Percentiles rank a stretch among this genome's conserved stretches.
Evolutionary conservation across 1,284 basidiomycete species (phyloP).

Genomic region (Puccinia polysora): DNA sequence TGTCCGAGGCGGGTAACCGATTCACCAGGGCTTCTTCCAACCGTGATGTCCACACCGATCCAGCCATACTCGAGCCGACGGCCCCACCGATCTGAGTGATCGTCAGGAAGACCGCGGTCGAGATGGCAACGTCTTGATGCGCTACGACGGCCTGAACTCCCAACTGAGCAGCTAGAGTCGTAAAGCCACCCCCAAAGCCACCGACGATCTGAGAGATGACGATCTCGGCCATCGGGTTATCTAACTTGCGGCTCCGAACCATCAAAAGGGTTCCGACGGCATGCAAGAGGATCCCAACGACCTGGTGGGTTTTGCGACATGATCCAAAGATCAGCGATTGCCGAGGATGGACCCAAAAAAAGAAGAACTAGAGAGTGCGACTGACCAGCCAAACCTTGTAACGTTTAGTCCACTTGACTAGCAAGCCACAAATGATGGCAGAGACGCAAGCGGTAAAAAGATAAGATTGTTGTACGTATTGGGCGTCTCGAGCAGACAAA

Average conservation of each 20-base stretch:
- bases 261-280: constrained; percentile 50
- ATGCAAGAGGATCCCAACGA: constrained; percentile 49
- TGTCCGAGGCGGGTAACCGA: constrained; percentile 45
- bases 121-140: constrained; percentile 49
- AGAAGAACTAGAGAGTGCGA: background rate
- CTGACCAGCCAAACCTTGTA: constrained; percentile 50
- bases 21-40: constrained; percentile 46
- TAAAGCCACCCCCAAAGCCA: constrained; percentile 47
- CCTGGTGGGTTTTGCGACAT: background rate
- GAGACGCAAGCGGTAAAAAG: constrained; percentile 50
- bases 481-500: constrained; percentile 49
- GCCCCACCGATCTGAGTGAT: constrained; percentile 52
- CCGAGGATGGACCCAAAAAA: background rate
- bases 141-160: constrained; percentile 50
- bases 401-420: constrained; percentile 48
- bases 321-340: background rate
- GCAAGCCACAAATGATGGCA: constrained; percentile 47
- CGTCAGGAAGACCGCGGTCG: constrained; percentile 51
- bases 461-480: constrained; percentile 51
- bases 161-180: constrained; percentile 49
- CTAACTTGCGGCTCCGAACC: constrained; percentile 49
- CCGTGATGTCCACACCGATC: constrained; percentile 50
- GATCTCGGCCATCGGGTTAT: constrained; percentile 49
- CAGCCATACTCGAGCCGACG: constrained; percentile 50
- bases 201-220: constrained; percentile 48